Conservation (phyloP, 306 rosid species). For the Alnus glutinosa region DNA sequence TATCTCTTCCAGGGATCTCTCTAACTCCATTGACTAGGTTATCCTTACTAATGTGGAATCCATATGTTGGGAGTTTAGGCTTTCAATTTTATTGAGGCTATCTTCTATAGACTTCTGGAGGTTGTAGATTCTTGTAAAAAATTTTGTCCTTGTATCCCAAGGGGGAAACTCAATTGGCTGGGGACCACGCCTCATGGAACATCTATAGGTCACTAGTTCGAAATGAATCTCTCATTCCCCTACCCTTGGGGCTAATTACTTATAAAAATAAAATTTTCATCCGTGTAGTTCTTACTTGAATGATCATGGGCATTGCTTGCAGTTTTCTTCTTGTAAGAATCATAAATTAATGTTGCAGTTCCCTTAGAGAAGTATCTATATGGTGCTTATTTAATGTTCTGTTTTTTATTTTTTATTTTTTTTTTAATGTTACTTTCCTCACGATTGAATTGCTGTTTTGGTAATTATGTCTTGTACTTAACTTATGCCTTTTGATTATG, state of each 20-base stretch:
- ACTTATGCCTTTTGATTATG: neutral
- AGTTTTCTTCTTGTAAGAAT: neutral
- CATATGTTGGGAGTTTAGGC: neutral
- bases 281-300: too few species aligned
- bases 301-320: neutral
- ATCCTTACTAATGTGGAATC: neutral
- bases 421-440: neutral
- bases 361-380: neutral
- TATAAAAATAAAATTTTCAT: neutral
- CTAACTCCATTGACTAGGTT: slow-evolving; percentile 2
- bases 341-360: neutral
- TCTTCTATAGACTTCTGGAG: neutral
- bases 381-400: neutral
- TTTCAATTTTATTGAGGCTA: neutral
- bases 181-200: neutral
- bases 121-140: neutral
- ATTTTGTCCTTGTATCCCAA: too few species aligned
- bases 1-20: neutral
- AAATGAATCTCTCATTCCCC: too few species aligned
- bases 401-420: too few species aligned
- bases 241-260: too few species aligned
- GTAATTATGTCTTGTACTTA: neutral
- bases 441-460: neutral
- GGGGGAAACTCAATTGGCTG: too few species aligned
- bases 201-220: too few species aligned